Percentiles rank a stretch among this genome's conserved stretches.
Conservation (phyloP, 179 eudicot genomes). For the Beta lomatogona region DNA sequence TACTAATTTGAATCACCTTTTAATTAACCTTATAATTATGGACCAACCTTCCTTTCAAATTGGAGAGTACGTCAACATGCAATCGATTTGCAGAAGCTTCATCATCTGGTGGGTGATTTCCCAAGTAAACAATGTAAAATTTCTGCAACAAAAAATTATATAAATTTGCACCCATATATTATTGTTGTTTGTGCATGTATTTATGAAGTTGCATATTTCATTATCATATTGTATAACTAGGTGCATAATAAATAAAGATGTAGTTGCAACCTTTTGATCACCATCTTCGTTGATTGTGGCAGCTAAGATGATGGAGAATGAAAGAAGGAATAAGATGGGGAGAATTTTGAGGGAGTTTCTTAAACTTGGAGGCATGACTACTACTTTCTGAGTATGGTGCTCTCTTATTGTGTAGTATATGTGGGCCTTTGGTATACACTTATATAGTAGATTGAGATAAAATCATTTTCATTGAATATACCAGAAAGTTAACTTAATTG, state of each 20-base stretch:
- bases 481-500: background rate
- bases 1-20: background rate
- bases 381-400: background rate
- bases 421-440: background rate
- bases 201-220: too few species aligned
- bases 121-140: slow-evolving; percentile 74
- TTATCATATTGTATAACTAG: too few species aligned
- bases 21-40: background rate
- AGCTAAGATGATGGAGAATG: slow-evolving; percentile 10
- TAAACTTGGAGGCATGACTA: slow-evolving; percentile 12
- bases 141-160: slow-evolving; percentile 43
- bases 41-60: slow-evolving; percentile 64
- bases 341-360: slow-evolving; percentile 11
- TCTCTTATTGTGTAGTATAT: background rate
- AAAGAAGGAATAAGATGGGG: slow-evolving; percentile 9
- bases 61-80: slow-evolving; percentile 56
- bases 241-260: background rate
- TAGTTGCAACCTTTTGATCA: slow-evolving; percentile 20
- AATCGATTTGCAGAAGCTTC: slow-evolving; percentile 39
- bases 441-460: background rate
- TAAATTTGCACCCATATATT: background rate
- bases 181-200: background rate
- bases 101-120: slow-evolving; percentile 39
- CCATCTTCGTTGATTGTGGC: background rate
- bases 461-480: background rate